Conservation (phyloP, 805 yeast genomes). For the Ogataea nakhonphanomensis region DNA sequence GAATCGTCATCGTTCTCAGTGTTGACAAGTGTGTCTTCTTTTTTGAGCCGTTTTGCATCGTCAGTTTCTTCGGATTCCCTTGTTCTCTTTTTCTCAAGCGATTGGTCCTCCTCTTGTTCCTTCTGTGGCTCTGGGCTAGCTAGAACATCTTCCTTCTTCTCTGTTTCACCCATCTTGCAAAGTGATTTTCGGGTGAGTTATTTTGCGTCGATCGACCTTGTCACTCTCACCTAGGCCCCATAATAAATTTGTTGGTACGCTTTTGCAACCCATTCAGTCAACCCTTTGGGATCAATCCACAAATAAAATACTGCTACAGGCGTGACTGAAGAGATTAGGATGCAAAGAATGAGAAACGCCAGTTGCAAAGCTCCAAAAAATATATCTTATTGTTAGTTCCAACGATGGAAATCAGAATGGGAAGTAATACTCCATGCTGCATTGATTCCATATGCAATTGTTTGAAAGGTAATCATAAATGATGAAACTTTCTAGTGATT, state of each 20-base stretch:
- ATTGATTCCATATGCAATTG: not conserved
- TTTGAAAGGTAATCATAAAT: not conserved
- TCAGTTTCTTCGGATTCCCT: not conserved
- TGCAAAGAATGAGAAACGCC: not conserved
- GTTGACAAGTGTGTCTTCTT: constrained; percentile 1
- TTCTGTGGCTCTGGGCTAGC: constrained; percentile 1
- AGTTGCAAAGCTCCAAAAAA: not conserved
- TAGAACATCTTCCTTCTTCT: not conserved
- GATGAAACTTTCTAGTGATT: not conserved
- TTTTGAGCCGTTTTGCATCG: constrained; percentile 3
- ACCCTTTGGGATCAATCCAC: constrained; percentile 5
- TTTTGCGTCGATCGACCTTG: constrained; percentile 12
- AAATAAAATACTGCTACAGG: constrained; percentile 5
- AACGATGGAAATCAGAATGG: not conserved
- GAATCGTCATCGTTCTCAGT: constrained; percentile 3
- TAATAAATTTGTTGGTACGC: constrained; percentile 2
- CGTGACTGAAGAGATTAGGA: constrained; percentile 1
- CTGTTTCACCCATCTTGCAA: constrained; percentile 4
- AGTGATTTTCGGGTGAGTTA: constrained; percentile 4
- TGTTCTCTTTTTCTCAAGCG: constrained; percentile 3
- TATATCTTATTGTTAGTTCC: constrained; percentile 1
- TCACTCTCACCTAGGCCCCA: not conserved
- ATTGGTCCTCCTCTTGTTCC: constrained; percentile 1
- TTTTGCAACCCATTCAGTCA: constrained; percentile 1
- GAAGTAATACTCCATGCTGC: constrained; percentile 3